phyloP scores from a whole-genome alignment of 1,284 basidiomycete genomes.

The Cryptococcus sp. region DNA sequence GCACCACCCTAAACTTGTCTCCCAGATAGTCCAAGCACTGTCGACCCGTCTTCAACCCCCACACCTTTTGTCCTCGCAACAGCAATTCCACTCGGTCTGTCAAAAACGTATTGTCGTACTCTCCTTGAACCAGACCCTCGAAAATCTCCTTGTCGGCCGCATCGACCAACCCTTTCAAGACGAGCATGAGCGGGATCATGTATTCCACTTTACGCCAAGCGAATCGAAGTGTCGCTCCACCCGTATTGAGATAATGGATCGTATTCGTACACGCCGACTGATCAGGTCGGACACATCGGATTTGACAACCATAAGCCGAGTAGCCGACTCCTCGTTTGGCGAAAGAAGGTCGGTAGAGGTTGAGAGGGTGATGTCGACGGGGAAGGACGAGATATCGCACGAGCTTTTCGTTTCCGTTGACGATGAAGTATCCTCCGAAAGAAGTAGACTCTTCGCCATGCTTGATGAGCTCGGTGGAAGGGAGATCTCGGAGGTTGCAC shows the following conservation, averaged over 20 bases:
- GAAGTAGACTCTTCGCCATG: slow-evolving; percentile 96
- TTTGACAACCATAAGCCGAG: slow-evolving; percentile 88
- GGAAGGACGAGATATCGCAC: slow-evolving; percentile 80
- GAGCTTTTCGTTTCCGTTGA: slow-evolving; percentile 98
- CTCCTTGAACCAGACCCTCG: slow-evolving; percentile 94
- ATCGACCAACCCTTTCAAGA: slow-evolving; percentile 90
- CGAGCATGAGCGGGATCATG: slow-evolving; percentile 94
- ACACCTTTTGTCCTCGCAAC: slow-evolving; percentile 93
- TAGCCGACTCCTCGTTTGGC: slow-evolving; percentile 90
- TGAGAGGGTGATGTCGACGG: slow-evolving; percentile 64
- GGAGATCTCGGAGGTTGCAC: slow-evolving; percentile 82
- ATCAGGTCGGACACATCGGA: slow-evolving; percentile 87
- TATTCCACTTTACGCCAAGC: slow-evolving; percentile 99
- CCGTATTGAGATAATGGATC: slow-evolving; percentile 94
- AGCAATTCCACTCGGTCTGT: slow-evolving; percentile 97
- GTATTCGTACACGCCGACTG: slow-evolving; percentile 91
- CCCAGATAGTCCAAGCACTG: slow-evolving; percentile 97
- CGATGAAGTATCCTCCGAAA: slow-evolving; percentile 97
- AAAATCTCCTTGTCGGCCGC: slow-evolving; percentile 98
- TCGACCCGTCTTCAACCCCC: slow-evolving; percentile 78
- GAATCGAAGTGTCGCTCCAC: slow-evolving; percentile 91
- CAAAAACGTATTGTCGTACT: slow-evolving; percentile 94
- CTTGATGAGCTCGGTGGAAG: slow-evolving; percentile 78
- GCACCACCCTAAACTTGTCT: slow-evolving; percentile 91
- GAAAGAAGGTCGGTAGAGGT: slow-evolving; percentile 78